phyloP scores from a whole-genome alignment of 1,284 basidiomycete species.

The Boletellus sp. region DNA sequence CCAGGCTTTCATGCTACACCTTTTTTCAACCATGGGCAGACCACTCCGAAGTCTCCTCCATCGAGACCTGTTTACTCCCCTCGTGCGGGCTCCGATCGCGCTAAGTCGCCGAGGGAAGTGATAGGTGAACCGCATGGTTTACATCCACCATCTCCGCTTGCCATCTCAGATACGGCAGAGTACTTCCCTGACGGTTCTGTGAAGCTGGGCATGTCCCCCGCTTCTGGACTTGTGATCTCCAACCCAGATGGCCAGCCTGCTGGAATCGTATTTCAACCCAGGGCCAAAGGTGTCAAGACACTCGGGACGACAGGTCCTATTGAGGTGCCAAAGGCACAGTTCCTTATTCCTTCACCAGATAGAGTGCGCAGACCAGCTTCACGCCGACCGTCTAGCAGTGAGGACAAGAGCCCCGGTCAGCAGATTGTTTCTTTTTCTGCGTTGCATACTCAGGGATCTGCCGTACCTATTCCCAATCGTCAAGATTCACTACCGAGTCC shows the following conservation, averaged over 20 bases:
- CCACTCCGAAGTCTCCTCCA: conserved; percentile 41
- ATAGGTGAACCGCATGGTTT: conserved; percentile 37
- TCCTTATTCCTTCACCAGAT: conserved; percentile 29
- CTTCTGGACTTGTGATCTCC: conserved; percentile 87
- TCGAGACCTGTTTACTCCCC: conserved; percentile 44
- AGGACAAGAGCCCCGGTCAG: conserved; percentile 24
- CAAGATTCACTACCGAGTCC: conserved; percentile 28
- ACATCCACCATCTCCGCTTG: conserved; percentile 70
- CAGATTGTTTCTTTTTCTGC: conserved; percentile 34
- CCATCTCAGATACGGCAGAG: conserved; percentile 73
- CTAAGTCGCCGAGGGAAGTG: conserved; percentile 51
- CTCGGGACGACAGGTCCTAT: conserved; percentile 10
- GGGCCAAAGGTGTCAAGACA: conserved; percentile 38
- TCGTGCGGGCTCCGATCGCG: conserved; percentile 58
- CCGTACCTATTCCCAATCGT: conserved; percentile 14
- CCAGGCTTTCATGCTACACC: conserved; percentile 49
- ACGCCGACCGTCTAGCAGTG: conserved; percentile 29
- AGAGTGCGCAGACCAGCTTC: conserved; percentile 26
- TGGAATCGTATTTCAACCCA: conserved; percentile 93
- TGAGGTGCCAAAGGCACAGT: conserved; percentile 36
- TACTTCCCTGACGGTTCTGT: conserved; percentile 80
- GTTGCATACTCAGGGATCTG: conserved; percentile 25
- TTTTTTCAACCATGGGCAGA: conserved; percentile 40
- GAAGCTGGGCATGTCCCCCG: conserved; percentile 72
- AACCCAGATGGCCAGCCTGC: conserved; percentile 90